phyloP scores from a whole-genome alignment of 768 basidiomycete species.

The Galerina marginata region DNA sequence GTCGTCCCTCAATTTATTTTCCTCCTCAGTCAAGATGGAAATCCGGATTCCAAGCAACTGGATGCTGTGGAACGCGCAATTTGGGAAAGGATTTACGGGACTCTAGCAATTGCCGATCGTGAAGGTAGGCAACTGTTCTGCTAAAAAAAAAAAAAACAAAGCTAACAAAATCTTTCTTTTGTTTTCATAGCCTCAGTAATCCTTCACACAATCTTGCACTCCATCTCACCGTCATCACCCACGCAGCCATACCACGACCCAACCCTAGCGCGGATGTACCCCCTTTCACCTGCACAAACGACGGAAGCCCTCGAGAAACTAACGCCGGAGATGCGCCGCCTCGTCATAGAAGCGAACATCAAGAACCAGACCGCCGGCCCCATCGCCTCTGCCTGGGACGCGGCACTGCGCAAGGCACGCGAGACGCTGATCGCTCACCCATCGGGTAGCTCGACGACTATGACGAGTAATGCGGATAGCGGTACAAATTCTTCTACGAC shows the following conservation, averaged over 20 bases:
- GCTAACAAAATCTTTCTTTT: neutral
- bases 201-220: conserved; percentile 58
- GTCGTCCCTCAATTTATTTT: conserved; percentile 74
- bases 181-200: conserved; percentile 49
- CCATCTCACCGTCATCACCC: conserved; percentile 44
- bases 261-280: conserved; percentile 44
- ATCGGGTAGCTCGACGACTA: too few species aligned
- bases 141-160: neutral
- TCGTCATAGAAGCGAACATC: conserved; percentile 68
- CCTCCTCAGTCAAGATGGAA: conserved; percentile 17
- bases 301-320: conserved; percentile 46
- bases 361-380: conserved; percentile 62
- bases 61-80: conserved; percentile 45
- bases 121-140: conserved; percentile 48
- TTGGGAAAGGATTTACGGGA: conserved; percentile 47
- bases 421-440: neutral
- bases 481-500: too few species aligned
- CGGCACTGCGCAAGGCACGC: conserved; percentile 34
- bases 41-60: conserved; percentile 25
- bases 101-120: conserved; percentile 53
- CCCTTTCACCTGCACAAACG: conserved; percentile 34
- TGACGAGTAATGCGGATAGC: neutral
- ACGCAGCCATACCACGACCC: conserved; percentile 36
- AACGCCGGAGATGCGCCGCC: conserved; percentile 63
- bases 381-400: conserved; percentile 59